A percentile compares a stretch with the other conserved stretches of the same genome.
These are phyloP conservation scores for Aspergillus terreus DNA, from an alignment of 2,329 filamentous ascomycete species.

Conservation along the genomic window DNA sequence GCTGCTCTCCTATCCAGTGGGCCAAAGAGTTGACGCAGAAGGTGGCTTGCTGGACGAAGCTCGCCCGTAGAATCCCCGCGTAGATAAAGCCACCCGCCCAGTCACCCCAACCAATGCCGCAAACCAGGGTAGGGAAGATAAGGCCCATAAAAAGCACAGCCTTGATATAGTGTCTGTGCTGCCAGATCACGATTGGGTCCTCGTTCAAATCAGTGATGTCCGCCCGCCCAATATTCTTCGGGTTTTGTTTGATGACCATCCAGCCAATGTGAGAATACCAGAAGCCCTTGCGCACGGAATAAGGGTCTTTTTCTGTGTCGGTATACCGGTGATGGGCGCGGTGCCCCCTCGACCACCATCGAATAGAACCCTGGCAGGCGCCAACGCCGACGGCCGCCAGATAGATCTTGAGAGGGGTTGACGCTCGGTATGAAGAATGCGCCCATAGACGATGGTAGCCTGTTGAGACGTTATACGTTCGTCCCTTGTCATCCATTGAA, in stretches of 20 bases:
- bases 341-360: slow-evolving; percentile 13
- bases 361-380: slow-evolving; percentile 10
- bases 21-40: slow-evolving; percentile 79
- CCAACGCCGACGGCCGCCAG: slow-evolving; percentile 9
- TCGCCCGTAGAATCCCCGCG: slow-evolving; percentile 69
- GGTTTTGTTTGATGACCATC: slow-evolving; percentile 15
- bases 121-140: slow-evolving; percentile 8
- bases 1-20: slow-evolving; percentile 41
- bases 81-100: slow-evolving; percentile 32
- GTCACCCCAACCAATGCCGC: slow-evolving; percentile 10
- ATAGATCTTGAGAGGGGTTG: slow-evolving; percentile 6
- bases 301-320: slow-evolving; percentile 15
- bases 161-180: slow-evolving; percentile 13
- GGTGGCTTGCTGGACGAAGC: slow-evolving; percentile 75
- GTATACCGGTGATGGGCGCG: slow-evolving; percentile 17
- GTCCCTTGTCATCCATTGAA: slow-evolving; percentile 20
- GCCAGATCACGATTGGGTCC: slow-evolving; percentile 13
- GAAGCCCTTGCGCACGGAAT: slow-evolving; percentile 11
- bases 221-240: slow-evolving; percentile 6
- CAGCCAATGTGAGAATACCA: slow-evolving; percentile 14
- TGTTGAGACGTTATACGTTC: no score
- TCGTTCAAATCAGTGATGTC: slow-evolving; percentile 12
- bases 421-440: slow-evolving; percentile 12
- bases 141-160: slow-evolving; percentile 9
- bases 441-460: slow-evolving; percentile 51